phyloP scores from a whole-genome alignment of 2,329 filamentous ascomycete species.

The Karstenula rhodostoma region DNA sequence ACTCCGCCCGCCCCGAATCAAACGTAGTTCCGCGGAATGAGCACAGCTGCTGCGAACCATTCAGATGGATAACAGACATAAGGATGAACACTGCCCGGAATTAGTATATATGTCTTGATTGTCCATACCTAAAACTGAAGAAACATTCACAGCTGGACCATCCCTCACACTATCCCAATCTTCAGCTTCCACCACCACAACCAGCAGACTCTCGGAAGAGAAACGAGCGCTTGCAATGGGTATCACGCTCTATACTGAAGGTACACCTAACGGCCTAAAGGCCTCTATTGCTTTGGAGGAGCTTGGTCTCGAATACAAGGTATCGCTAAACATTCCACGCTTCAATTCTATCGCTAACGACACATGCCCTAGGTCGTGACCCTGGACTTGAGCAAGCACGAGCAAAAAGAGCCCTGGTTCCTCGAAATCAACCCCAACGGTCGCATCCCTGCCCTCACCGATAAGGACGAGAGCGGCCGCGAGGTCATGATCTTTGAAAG shows the following conservation, averaged over 20 bases:
- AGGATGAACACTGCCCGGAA: background rate
- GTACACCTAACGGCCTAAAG: constrained; percentile 61
- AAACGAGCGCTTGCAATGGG: constrained; percentile 2
- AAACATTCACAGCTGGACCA: background rate
- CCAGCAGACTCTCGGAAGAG: background rate
- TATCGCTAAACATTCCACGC: constrained; percentile 56
- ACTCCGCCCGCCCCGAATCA: background rate
- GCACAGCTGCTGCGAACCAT: background rate
- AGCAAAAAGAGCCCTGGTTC: constrained; percentile 82
- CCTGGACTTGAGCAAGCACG: constrained; percentile 70
- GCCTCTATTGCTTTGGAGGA: constrained; percentile 68
- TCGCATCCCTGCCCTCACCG: constrained; percentile 83
- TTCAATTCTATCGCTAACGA: constrained; percentile 55
- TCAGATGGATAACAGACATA: no score
- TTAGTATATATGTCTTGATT: background rate
- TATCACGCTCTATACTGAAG: constrained; percentile 47
- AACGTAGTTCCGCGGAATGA: background rate
- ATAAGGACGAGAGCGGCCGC: constrained; percentile 72
- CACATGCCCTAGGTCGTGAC: constrained; percentile 70
- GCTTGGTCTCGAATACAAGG: constrained; percentile 64
- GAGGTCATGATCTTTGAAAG: constrained; percentile 74
- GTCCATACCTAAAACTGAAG: background rate
- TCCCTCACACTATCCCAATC: background rate
- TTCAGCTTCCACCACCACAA: background rate
- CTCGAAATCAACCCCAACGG: constrained; percentile 89